phyloP scores from a whole-genome alignment of 2,329 filamentous ascomycete genomes.

The Phaeophleospora eucalypticola region DNA sequence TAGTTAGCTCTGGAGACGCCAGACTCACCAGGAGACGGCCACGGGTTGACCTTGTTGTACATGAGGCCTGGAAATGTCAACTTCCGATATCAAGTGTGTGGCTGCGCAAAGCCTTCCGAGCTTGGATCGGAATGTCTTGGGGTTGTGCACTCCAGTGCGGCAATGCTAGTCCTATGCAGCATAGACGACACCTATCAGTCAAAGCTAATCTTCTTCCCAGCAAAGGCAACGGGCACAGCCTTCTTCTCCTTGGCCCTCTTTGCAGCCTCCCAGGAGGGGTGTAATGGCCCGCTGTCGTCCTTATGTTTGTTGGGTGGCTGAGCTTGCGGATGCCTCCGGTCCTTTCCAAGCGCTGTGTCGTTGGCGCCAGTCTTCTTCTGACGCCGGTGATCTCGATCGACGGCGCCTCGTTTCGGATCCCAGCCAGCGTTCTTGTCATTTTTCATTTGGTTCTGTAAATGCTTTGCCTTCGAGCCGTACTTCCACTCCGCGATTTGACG shows the following conservation, averaged over 20 bases:
- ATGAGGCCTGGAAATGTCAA: too few species aligned
- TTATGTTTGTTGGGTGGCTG: constrained; percentile 28
- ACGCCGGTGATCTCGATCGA: constrained; percentile 16
- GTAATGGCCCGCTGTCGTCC: constrained; percentile 52
- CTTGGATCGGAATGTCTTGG: too few species aligned
- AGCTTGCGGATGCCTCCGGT: constrained; percentile 5
- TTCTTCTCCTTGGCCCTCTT: constrained; percentile 55
- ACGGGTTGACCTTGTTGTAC: too few species aligned
- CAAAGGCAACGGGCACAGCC: constrained; percentile 43
- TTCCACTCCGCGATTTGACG: constrained; percentile 79
- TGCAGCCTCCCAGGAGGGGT: constrained; percentile 63
- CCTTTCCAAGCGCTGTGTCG: constrained; percentile 13
- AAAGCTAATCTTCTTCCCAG: constrained; percentile 61
- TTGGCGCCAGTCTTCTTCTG: constrained; percentile 21
- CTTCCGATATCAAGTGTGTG: too few species aligned
- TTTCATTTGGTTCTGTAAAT: constrained; percentile 49
- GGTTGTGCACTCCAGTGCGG: too few species aligned
- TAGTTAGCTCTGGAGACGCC: too few species aligned
- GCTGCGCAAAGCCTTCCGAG: too few species aligned
- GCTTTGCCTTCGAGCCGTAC: constrained; percentile 67
- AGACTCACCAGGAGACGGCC: too few species aligned
- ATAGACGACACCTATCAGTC: too few species aligned
- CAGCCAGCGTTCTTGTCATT: constrained; percentile 50
- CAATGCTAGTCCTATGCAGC: too few species aligned
- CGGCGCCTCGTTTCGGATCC: constrained; percentile 57